A percentile compares a stretch with the other conserved stretches of the same genome.
These are phyloP conservation scores for Spergularia bocconei DNA, from an alignment of 148 eudicot species.

Conservation along the genomic window DNA sequence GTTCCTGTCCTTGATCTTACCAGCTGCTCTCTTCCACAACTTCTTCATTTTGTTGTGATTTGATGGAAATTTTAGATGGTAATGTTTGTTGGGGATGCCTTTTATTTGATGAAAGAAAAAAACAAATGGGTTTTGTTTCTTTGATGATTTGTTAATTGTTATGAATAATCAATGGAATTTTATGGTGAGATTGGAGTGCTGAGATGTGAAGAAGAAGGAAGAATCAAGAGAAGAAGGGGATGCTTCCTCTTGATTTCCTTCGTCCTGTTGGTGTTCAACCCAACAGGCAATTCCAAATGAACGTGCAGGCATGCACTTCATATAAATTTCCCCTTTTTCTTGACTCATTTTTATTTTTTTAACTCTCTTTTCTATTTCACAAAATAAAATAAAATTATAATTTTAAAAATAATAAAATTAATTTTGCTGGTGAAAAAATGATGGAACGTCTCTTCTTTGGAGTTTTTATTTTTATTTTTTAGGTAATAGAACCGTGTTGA, in stretches of 20 bases:
- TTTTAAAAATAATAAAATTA: too few relatives aligned
- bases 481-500: too few relatives aligned
- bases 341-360: too few relatives aligned
- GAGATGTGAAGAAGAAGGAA: not conserved
- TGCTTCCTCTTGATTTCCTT: slow-evolving; percentile 27
- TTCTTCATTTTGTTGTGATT: slow-evolving; percentile 26
- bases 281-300: slow-evolving; percentile 5
- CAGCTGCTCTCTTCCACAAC: slow-evolving; percentile 61
- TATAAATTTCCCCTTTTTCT: too few relatives aligned
- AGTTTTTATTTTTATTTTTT: too few relatives aligned
- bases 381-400: too few relatives aligned
- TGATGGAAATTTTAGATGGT: not conserved
- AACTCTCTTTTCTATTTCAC: too few relatives aligned
- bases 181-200: too few relatives aligned
- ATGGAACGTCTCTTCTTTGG: too few relatives aligned
- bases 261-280: slow-evolving; percentile 1
- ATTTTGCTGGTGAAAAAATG: too few relatives aligned
- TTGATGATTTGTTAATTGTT: not conserved
- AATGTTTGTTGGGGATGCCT: not conserved
- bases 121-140: not conserved
- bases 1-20: slow-evolving; percentile 56
- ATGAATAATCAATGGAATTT: not conserved
- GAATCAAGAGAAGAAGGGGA: slow-evolving; percentile 8
- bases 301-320: slow-evolving; percentile 4
- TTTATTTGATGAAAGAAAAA: not conserved